Base-by-base conservation (phyloP, 169 alveolate species). In the Plasmodium blacklocki region DNA sequence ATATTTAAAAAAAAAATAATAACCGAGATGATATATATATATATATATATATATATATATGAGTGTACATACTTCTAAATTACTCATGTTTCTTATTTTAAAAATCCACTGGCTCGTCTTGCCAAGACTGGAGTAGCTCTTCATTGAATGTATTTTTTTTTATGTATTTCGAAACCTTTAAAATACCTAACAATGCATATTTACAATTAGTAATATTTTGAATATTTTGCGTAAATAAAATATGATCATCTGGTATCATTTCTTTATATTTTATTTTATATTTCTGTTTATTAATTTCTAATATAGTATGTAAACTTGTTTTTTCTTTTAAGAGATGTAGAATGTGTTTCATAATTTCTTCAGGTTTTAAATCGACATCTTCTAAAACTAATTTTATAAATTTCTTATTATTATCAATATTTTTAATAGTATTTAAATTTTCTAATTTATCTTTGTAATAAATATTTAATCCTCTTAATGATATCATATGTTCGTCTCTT, bases 391-490 rank as follows among this genome's bases (percentile, higher is more conserved):
- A 62, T 39, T 80, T 80, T 80, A 80, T 68, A 45, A 80, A 68
- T 80, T 58, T 80, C 60, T 80, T 80, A 54, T 68, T 80, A 47
- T 68, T 80, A 72, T 80, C 90, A 67, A 80, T 80, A 12, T 68
- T 80, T 29, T 68, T 58, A 43, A 80, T 67, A 68, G 90, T 80
- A 23, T 80, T 80, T 68, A 80, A 80, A 26, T 68, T 80, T 23
- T 80, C 90, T 49, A 68, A 18, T 56, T 68, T 80, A 11, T 80
- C 64, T 68, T 60, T 80, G 56, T 80, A 80, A 3, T 52, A 54
- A 29, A 80, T 23, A 68, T 80, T 80, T 56, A 80, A 80, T 18
- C 83, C 90, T 80, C 83, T 80, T 50, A 80, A 72, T 14, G 90
- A 67, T 54, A 80, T 62, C 83, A 80, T 80, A 54, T 66, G 39